Evolutionary conservation across 345 rosid genomes (phyloP), one percentile per base, ranked within the genome.

Genomic region (Camelina neglecta): DNA sequence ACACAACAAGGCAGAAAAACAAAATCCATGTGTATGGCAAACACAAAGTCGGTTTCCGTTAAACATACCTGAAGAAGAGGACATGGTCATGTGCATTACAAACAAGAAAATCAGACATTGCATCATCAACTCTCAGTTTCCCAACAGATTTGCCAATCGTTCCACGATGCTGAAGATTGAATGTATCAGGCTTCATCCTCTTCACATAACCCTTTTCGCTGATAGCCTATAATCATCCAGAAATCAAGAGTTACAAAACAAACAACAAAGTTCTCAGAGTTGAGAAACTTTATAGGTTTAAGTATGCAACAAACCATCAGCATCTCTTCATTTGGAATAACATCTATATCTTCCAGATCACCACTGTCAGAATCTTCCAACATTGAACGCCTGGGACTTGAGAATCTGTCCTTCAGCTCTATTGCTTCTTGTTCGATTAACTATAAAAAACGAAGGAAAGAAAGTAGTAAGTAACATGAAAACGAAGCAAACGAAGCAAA

Each of bases 131-230:
- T 78, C 96, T 86, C 63, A 94, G 81, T 71, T 90, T 92, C 61
- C 98, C 98, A 73, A 94, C 95, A 82, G 98, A 92, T 88, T 94
- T 94, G 55, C 98, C 98, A 67, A 92, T 80, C 59, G 98, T 94
- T 58, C 96, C 97, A 69, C 98, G 97, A 78, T 83, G 79, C 80
- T 94, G 97, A 75, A 94, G 96, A 86, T 89, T 92, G 74, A 94
- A 94, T 55, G 96, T 90, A 80, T 84, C 80, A 4, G 97, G 84
- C 74, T 88, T 90, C 96, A 94, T 94, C 79, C 97, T 87, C 84
- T 94, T 94, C 66, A 92, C 83, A 83, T 94, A 94, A 54, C 98
- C 98, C 74, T 94, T 94, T 81, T 94, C 98, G 74, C 98, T 92
- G 62, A 94, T 26, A 20, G 96, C 97, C 98, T 94, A 83, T 74